Base-by-base conservation (phyloP, 805 yeast genomes). In the Sugiyamaella marilandica region DNA sequence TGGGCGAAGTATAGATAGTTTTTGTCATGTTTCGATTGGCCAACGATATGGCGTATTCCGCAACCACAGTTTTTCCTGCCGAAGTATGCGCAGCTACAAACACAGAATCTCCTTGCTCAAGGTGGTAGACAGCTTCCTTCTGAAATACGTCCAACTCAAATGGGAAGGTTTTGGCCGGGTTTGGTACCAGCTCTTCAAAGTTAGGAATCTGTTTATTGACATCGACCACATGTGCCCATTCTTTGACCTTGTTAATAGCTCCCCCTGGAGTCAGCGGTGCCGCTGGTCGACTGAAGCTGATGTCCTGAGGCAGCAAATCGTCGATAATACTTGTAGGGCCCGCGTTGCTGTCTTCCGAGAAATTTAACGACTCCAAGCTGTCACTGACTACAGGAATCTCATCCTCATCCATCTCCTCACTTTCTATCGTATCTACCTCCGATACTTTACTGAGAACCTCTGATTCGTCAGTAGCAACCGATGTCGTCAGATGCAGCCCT, bases 71-170 rank as follows among this genome's bases (percentile, higher is more conserved):
- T 65, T 92, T 92, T 70, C 99, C 99, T 0, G 99, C 99, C 2
- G 98, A 92, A 0, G 99, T 92, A 68, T 92, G 99, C 0, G 99
- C 99, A 2, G 98, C 98, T 2, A 94, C 96, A 70, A 94, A 94
- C 2, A 94, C 99, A 7, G 98, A 92, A 65, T 94, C 99, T 36
- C 98, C 98, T 68, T 90, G 96, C 65, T 94, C 99, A 55, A 94
- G 74, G 69, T 91, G 98, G 65, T 87, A 94, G 0, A 94, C 86
- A 0, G 99, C 99, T 70, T 94, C 98, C 65, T 94, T 90, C 67
- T 94, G 99, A 70, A 94, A 94, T 33, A 86, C 84, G 70, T 94
- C 99, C 45, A 94, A 75, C 66, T 90, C 92, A 64, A 94, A 94
- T 0, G 99, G 97, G 94, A 96, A 94, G 41, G 77, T 81, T 49